These are phyloP conservation scores for Boletus sp. DNA, from an alignment of 768 basidiomycete species.

Conservation along the genomic window DNA sequence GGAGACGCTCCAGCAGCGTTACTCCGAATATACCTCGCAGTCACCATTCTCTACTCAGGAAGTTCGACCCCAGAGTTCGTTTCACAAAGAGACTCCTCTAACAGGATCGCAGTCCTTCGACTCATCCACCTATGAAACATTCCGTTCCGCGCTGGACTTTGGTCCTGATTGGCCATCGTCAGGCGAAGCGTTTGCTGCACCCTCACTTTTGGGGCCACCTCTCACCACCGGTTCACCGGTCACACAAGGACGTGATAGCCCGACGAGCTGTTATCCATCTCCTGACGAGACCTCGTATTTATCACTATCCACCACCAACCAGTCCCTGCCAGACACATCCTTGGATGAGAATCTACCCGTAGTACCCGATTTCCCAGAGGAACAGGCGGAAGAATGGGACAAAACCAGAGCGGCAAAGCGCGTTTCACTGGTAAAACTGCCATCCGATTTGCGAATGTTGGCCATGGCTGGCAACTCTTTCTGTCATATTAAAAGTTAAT, in stretches of 20 bases:
- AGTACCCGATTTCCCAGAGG: slow-evolving; percentile 46
- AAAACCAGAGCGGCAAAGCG: slow-evolving; percentile 81
- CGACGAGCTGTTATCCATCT: slow-evolving; percentile 31
- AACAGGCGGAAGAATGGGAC: slow-evolving; percentile 87
- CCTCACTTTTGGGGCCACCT: slow-evolving; percentile 32
- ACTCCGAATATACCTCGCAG: slow-evolving; percentile 24
- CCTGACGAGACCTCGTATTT: slow-evolving; percentile 26
- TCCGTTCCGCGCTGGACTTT: slow-evolving; percentile 65
- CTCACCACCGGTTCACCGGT: slow-evolving; percentile 36
- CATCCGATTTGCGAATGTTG: slow-evolving; percentile 45
- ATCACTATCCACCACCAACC: slow-evolving; percentile 18
- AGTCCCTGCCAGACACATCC: slow-evolving; percentile 19
- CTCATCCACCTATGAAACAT: slow-evolving; percentile 53
- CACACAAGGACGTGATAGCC: slow-evolving; percentile 28
- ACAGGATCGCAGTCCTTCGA: slow-evolving; percentile 33
- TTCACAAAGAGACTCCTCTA: slow-evolving; percentile 11
- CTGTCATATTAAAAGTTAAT: neutral
- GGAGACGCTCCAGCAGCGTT: slow-evolving; percentile 53
- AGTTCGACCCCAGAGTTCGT: slow-evolving; percentile 7
- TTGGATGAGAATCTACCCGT: slow-evolving; percentile 47
- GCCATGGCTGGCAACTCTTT: slow-evolving; percentile 18
- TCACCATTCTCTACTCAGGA: slow-evolving; percentile 39
- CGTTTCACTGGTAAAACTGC: slow-evolving; percentile 75
- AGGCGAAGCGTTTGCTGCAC: slow-evolving; percentile 34
- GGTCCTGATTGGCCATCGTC: slow-evolving; percentile 46